These are phyloP conservation scores for Xylaria arbuscula DNA, from an alignment of 2,329 filamentous ascomycete species.

Conservation along the genomic window DNA sequence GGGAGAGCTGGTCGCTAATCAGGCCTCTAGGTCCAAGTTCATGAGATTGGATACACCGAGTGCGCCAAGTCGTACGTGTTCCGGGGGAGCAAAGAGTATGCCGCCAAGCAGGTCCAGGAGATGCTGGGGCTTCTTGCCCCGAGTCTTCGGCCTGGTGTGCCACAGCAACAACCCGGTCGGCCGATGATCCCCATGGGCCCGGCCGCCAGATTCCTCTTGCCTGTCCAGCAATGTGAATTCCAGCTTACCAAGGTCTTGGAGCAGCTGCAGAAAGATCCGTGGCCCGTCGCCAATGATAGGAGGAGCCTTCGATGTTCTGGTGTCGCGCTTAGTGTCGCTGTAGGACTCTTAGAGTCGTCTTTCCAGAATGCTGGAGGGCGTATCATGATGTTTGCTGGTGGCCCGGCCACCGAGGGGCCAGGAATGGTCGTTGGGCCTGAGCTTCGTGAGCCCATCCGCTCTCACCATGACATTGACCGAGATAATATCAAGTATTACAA, in stretches of 20 bases:
- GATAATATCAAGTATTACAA: constrained; percentile 99
- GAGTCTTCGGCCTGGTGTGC: constrained; percentile 78
- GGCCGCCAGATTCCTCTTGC: constrained; percentile 89
- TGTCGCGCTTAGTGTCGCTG: constrained; percentile 94
- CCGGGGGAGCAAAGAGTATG: constrained; percentile 96
- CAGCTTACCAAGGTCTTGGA: constrained; percentile 96
- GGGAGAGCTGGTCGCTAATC: constrained; percentile 39
- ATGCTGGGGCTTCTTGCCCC: constrained; percentile 89
- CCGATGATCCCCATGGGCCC: constrained; percentile 80
- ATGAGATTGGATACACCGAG: constrained; percentile 97
- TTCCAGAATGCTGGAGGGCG: constrained; percentile 96
- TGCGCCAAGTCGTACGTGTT: constrained; percentile 99
- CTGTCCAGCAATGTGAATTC: constrained; percentile 95
- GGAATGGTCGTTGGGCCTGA: constrained; percentile 97
- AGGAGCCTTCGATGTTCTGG: constrained; percentile 92
- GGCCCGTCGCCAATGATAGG: constrained; percentile 95
- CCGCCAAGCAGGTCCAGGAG: constrained; percentile 98
- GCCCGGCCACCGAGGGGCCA: constrained; percentile 93
- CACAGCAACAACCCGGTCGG: constrained; percentile 78
- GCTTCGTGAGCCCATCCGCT: constrained; percentile 94
- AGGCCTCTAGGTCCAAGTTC: constrained; percentile 80
- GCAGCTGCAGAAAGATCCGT: constrained; percentile 94
- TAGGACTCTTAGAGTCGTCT: constrained; percentile 90
- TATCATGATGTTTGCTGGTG: constrained; percentile 97
- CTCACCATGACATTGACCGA: constrained; percentile 97